Evolutionary conservation across 108 stramenopile species (phyloP).

Genomic region (Mayamaea pseudoterrestris): DNA sequence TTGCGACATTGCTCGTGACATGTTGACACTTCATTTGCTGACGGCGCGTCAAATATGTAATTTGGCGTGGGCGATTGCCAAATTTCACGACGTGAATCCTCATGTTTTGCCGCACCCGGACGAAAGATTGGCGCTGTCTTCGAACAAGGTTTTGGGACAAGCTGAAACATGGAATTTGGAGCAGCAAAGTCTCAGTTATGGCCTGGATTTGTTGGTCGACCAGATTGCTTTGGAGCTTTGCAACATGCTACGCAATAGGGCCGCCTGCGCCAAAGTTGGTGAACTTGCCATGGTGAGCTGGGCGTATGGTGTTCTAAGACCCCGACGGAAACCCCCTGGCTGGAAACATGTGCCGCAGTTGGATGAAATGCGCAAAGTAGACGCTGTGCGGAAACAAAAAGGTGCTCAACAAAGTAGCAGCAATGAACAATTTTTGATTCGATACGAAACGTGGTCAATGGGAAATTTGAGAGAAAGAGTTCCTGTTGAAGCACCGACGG

Average conservation of each 20-base stretch:
- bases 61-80: constrained; percentile 66
- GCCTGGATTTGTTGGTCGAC: constrained; percentile 35
- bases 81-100: constrained; percentile 40
- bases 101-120: constrained; percentile 13
- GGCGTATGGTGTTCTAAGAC: constrained; percentile 54
- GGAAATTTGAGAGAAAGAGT: neutral
- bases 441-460: too few species aligned
- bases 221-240: constrained; percentile 38
- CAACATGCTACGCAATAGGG: neutral
- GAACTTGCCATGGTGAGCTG: constrained; percentile 69
- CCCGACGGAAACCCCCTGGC: constrained; percentile 50
- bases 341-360: constrained; percentile 55
- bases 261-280: constrained; percentile 23
- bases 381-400: too few species aligned
- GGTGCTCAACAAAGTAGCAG: too few species aligned
- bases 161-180: constrained; percentile 20
- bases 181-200: constrained; percentile 6
- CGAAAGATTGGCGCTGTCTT: constrained; percentile 2
- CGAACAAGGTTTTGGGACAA: constrained; percentile 7
- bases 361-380: constrained; percentile 2
- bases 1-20: constrained; percentile 21
- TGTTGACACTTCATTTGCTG: constrained; percentile 28
- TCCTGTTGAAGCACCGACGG: neutral
- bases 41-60: constrained; percentile 64
- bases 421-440: too few species aligned